These are phyloP conservation scores for Nemania abortiva DNA, from an alignment of 2,329 filamentous ascomycete species.

Conservation along the genomic window DNA sequence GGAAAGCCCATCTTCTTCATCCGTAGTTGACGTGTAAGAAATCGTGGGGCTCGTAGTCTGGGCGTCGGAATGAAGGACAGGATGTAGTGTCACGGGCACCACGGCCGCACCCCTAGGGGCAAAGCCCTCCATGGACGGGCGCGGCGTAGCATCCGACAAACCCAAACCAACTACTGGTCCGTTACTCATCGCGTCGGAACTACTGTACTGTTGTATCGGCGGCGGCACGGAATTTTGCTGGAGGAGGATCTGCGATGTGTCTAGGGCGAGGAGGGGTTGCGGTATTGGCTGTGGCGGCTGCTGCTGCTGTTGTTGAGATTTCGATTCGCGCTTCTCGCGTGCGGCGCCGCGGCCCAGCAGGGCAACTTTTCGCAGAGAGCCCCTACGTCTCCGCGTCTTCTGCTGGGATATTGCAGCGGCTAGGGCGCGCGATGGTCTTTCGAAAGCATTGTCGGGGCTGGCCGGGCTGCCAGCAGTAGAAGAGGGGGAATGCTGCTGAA, in stretches of 20 bases:
- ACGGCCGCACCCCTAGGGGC: conserved; percentile 53
- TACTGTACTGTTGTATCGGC: conserved; percentile 30
- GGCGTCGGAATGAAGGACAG: conserved; percentile 42
- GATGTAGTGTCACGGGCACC: conserved; percentile 38
- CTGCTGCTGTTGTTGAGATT: conserved; percentile 55
- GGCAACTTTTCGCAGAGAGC: conserved; percentile 88
- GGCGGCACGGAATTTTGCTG: conserved; percentile 42
- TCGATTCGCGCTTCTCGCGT: conserved; percentile 68
- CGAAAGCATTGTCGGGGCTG: conserved; percentile 34
- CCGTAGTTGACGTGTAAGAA: conserved; percentile 79
- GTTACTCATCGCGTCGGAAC: conserved; percentile 29
- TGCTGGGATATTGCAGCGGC: conserved; percentile 54
- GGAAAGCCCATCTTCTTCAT: conserved; percentile 81
- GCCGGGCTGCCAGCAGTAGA: conserved; percentile 12
- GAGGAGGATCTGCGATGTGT: conserved; percentile 31
- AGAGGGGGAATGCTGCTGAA: conserved; percentile 43
- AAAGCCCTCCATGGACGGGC: conserved; percentile 61
- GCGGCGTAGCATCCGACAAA: conserved; percentile 60
- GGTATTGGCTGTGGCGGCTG: conserved; percentile 45
- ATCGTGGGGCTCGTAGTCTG: conserved; percentile 65
- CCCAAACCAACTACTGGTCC: conserved; percentile 58
- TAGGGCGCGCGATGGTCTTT: conserved; percentile 49
- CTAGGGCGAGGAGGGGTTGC: conserved; percentile 50
- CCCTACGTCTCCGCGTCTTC: conserved; percentile 77
- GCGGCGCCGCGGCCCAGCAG: conserved; percentile 80